Base-by-base conservation (phyloP, 1,284 basidiomycete species). In the Sanghuangporus baumii region DNA sequence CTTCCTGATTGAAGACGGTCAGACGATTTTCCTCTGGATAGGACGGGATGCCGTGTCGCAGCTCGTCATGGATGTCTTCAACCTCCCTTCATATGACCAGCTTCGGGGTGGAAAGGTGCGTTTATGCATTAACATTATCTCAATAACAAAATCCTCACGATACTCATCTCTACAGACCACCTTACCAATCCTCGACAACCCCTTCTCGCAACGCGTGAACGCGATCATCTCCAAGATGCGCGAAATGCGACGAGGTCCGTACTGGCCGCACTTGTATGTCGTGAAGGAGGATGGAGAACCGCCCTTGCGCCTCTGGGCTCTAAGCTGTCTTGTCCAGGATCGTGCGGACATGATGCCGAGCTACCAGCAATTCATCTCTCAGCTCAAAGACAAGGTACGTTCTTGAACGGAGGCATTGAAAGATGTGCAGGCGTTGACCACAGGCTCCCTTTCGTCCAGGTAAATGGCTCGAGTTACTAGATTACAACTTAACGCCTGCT, bases 261-360 rank as follows among this genome's bases (percentile, higher is more conserved):
- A 98, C 75, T 88, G 90, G 71, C 93, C 94, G 14, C 93, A 97
- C 72, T 78, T 99, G n/a, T 99, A 98, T 73, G 80, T 99, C 50
- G 96, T 98, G 70, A 99, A 99, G 78, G 95, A 97, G 74, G 97
- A 99, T 70, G 96, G 95, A 61, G 97, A 99, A 75, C 93, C 94
- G 2, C 88, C 94, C 55, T 79, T 99, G 72, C 81, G 96, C 64
- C 83, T 94, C 67, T 98, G 96, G 96, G 97, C 96, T 0, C 81
- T 99, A 67, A 95, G 93, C 72, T 84, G 88, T 73, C 84, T 99
- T 69, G 90, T 99, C 70, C 96, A 99, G 77, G 97, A 99, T 76
- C 88, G 97, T 64, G 90, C 94, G 71, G 97, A 99, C 74, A 88
- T 93, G 67, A 82, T 95, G 71, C 94, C 94, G 54, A 96, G 94